These are phyloP conservation scores for Amanita thiersii DNA, from an alignment of 768 basidiomycete species.

Conservation along the genomic window DNA sequence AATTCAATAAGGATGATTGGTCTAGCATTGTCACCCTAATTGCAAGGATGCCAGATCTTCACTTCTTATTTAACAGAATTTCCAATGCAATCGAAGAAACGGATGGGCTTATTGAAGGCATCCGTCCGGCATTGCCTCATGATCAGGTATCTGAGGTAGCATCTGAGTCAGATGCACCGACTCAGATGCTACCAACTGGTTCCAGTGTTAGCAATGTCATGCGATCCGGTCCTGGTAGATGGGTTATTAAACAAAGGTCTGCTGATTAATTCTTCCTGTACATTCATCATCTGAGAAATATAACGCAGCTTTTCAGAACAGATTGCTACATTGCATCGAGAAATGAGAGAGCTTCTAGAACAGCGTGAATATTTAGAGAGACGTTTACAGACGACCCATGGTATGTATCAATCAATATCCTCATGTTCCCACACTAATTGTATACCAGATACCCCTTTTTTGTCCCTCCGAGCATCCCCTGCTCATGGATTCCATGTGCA, in stretches of 20 bases:
- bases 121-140: neutral
- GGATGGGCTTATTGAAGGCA: neutral
- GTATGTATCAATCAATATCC: constrained; percentile 23
- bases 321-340: constrained; percentile 39
- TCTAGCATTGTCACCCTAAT: constrained; percentile 43
- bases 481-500: constrained; percentile 73
- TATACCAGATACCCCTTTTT: constrained; percentile 53
- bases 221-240: constrained; percentile 30
- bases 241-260: constrained; percentile 64
- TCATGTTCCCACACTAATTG: neutral
- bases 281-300: constrained; percentile 1
- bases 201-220: too few relatives aligned
- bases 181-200: constrained; percentile 5
- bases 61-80: constrained; percentile 49
- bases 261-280: constrained; percentile 10
- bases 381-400: constrained; percentile 42
- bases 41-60: constrained; percentile 41
- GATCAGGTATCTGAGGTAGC: constrained; percentile 5
- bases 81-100: constrained; percentile 32
- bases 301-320: constrained; percentile 51
- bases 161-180: neutral
- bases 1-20: constrained; percentile 39
- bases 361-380: constrained; percentile 46
- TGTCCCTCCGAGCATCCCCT: constrained; percentile 63
- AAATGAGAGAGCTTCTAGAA: constrained; percentile 34